These are phyloP conservation scores for Geotrichum klebahnii DNA, from an alignment of 1,139 yeast species.

Conservation along the genomic window DNA sequence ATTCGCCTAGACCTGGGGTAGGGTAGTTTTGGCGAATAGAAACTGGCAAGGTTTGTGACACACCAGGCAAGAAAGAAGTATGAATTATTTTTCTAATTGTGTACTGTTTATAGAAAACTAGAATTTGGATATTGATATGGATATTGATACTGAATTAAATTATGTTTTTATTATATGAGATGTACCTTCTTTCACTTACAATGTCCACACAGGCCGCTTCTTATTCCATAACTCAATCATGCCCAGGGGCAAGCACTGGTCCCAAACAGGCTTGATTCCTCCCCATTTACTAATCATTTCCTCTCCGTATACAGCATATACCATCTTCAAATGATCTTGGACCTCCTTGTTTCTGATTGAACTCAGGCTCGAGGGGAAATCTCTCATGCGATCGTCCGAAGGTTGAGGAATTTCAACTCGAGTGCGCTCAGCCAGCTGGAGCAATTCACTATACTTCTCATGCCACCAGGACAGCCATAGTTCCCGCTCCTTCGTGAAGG, in stretches of 20 bases:
- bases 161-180: too few species aligned
- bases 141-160: too few species aligned
- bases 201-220: slow-evolving; percentile 18
- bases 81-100: too few species aligned
- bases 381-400: not conserved
- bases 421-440: not conserved
- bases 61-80: too few species aligned
- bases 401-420: not conserved
- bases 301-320: slow-evolving; percentile 17
- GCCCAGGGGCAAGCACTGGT: slow-evolving; percentile 15
- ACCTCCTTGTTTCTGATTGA: not conserved
- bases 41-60: not conserved
- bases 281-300: slow-evolving; percentile 22
- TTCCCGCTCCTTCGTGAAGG: slow-evolving; percentile 10
- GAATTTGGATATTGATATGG: too few species aligned
- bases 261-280: slow-evolving; percentile 8
- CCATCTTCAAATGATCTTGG: slow-evolving; percentile 9
- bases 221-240: slow-evolving; percentile 17
- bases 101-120: too few species aligned
- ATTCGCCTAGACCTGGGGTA: too few species aligned
- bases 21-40: too few species aligned
- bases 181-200: too few species aligned
- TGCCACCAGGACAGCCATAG: slow-evolving; percentile 14
- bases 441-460: not conserved
- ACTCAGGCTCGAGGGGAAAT: not conserved